Percentiles rank a stretch among this genome's conserved stretches.
phyloP scores from a whole-genome alignment of 441 rosid species.

The Melianthus villosus region DNA sequence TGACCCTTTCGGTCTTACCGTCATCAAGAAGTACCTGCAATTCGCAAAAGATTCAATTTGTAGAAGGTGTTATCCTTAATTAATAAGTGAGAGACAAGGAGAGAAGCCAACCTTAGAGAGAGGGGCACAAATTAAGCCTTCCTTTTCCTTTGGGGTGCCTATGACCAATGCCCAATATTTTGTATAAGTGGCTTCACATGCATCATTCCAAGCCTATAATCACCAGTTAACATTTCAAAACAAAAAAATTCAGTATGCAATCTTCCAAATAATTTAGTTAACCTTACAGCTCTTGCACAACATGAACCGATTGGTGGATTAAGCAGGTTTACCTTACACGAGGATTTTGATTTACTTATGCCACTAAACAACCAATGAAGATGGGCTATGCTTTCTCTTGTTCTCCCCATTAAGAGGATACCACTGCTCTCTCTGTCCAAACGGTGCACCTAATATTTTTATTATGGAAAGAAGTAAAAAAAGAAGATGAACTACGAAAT shows the following conservation, averaged over 20 bases:
- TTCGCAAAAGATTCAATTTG: background rate
- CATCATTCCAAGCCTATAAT: conserved; percentile 62
- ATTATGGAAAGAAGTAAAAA: conserved; percentile 1
- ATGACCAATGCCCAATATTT: conserved; percentile 78
- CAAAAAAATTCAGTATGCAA: background rate
- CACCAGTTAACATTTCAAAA: conserved; percentile 3
- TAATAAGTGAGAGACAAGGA: conserved; percentile 1
- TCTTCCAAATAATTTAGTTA: too few species aligned
- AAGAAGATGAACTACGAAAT: background rate
- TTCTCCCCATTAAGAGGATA: conserved; percentile 62
- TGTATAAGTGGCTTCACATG: conserved; percentile 53
- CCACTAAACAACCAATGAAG: conserved; percentile 62
- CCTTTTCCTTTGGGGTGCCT: conserved; percentile 65
- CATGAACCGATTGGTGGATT: too few species aligned
- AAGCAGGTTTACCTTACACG: conserved; percentile 34
- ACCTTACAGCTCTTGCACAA: too few species aligned
- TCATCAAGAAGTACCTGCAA: conserved; percentile 65
- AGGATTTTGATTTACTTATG: conserved; percentile 26
- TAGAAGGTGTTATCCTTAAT: background rate
- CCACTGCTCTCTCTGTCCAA: conserved; percentile 87
- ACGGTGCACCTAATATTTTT: conserved; percentile 53
- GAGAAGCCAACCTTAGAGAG: conserved; percentile 60
- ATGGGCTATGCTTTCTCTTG: conserved; percentile 42
- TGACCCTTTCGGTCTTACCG: conserved; percentile 71
- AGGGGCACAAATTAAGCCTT: conserved; percentile 61